Base-by-base conservation (phyloP, 2,329 filamentous ascomycete genomes). In the Fragosphaeria purpurea region DNA sequence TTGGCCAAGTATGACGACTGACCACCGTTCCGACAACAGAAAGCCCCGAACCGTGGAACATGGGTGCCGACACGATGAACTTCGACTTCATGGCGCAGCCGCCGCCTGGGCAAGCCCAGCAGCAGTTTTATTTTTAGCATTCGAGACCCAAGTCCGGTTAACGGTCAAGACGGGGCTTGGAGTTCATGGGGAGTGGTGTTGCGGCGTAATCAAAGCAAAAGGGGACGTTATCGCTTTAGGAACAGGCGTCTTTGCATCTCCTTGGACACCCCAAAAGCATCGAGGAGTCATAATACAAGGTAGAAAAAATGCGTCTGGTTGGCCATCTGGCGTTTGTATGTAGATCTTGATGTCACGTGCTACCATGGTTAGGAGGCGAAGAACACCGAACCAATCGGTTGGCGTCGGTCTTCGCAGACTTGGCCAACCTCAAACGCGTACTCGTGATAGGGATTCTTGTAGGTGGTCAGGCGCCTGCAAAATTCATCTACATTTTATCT, bases 21-120 rank as follows among this genome's bases (percentile, higher is more conserved):
- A 22, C 22, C 22, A 22, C 22, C 22, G 22, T 22, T 22, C 22
- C 22, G 22, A 22, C 22, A 22, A 22, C 53, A 80, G 77, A 80
- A 69, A 77, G 75, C 2, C 76, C 76, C 5, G 76, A 80, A 58
- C 74, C 77, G 0, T 80, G 77, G 69, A 79, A 79, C 54, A 69
- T 71, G 6, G 74, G 70, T 43, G 63, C 77, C 50, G 78, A 80
- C 58, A 64, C 71, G 37, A 72, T 81, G 70, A 80, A 73, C 59
- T 80, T 80, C 62, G 77, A 80, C 58, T 81, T 82, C 55, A 61
- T 79, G 51, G 75, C 77, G 0, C 77, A 80, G 56, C 75, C 76
- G 7, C 76, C 77, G 5, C 77, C 77, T 0, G 77, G 77, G 4
- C 77, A 80, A 55, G 72, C 75, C 12, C 71, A 74, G 41, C 68